A percentile compares a stretch with the other conserved stretches of the same genome.
These are phyloP conservation scores for Ogataea degrootiae DNA, from an alignment of 805 yeast genomes.

Conservation along the genomic window DNA sequence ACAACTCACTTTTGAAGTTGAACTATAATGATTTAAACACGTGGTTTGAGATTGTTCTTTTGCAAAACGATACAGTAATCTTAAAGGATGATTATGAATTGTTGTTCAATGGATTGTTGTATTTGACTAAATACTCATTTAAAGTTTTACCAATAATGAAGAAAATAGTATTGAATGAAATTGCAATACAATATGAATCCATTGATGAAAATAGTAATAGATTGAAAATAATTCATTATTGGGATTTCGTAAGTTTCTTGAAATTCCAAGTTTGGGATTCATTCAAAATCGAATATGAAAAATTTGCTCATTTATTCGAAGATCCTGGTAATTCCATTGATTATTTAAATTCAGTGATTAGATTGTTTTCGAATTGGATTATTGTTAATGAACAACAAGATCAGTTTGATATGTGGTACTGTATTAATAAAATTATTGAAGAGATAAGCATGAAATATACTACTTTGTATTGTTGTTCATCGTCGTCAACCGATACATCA, in stretches of 20 bases:
- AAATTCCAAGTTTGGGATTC: conserved; percentile 10
- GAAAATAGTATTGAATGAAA: conserved; percentile 1
- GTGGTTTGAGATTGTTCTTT: conserved; percentile 11
- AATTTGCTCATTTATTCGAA: conserved; percentile 4
- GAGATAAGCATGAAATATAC: conserved; percentile 5
- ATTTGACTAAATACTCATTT: conserved; percentile 7
- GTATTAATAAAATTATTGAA: conserved; percentile 14
- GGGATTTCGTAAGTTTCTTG: conserved; percentile 15
- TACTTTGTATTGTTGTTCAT: conserved; percentile 7
- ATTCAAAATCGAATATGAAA: conserved; percentile 5
- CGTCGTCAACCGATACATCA: background rate
- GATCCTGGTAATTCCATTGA: background rate
- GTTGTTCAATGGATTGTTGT: conserved; percentile 12
- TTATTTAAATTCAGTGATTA: conserved; percentile 4
- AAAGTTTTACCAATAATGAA: conserved; percentile 6
- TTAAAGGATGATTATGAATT: conserved; percentile 5
- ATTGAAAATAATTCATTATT: conserved; percentile 6
- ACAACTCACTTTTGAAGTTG: conserved; percentile 9
- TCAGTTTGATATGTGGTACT: conserved; percentile 9
- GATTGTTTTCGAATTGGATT: conserved; percentile 14
- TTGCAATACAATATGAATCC: background rate
- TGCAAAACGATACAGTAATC: conserved; percentile 1
- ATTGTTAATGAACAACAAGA: background rate
- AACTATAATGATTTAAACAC: conserved; percentile 8
- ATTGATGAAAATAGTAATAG: background rate